Percentiles rank a stretch among this genome's conserved stretches.
Evolutionary conservation across 306 rosid species (phyloP).

Genomic region (Ormosia semicastrata): DNA sequence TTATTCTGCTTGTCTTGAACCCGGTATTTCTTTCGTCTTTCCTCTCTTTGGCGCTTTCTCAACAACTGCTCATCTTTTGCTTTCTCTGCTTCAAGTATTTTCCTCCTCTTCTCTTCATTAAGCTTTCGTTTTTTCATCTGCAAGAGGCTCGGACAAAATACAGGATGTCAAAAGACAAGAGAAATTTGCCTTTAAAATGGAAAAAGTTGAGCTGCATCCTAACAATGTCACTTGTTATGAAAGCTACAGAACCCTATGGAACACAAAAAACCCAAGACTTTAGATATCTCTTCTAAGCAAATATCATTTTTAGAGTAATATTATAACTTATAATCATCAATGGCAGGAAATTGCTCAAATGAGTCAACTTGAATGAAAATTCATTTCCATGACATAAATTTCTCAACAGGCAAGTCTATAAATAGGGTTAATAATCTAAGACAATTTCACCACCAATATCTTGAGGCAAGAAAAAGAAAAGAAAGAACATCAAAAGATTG

Average conservation of each 20-base stretch:
- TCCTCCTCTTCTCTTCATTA: constrained; percentile 63
- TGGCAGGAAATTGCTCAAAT: background rate
- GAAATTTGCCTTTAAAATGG: background rate
- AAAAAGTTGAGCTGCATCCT: background rate
- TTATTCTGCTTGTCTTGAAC: constrained; percentile 63
- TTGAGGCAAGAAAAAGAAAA: background rate
- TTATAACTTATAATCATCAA: background rate
- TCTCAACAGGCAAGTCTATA: background rate
- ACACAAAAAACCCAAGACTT: background rate
- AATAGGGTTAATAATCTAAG: background rate
- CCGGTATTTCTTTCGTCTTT: constrained; percentile 72
- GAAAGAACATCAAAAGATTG: background rate
- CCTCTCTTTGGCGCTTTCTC: constrained; percentile 85
- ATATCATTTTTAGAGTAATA: background rate
- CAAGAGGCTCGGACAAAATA: constrained; percentile 10
- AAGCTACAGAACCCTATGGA: background rate
- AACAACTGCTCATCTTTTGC: constrained; percentile 63
- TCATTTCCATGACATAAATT: background rate
- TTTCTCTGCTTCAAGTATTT: constrained; percentile 55
- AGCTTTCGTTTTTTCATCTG: constrained; percentile 78
- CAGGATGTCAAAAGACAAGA: background rate
- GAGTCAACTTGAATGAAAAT: background rate
- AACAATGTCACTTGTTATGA: background rate
- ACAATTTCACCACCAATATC: background rate
- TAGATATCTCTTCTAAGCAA: background rate